Conservation (phyloP, 1,284 basidiomycete genomes). For the Cerioporus squamosus region DNA sequence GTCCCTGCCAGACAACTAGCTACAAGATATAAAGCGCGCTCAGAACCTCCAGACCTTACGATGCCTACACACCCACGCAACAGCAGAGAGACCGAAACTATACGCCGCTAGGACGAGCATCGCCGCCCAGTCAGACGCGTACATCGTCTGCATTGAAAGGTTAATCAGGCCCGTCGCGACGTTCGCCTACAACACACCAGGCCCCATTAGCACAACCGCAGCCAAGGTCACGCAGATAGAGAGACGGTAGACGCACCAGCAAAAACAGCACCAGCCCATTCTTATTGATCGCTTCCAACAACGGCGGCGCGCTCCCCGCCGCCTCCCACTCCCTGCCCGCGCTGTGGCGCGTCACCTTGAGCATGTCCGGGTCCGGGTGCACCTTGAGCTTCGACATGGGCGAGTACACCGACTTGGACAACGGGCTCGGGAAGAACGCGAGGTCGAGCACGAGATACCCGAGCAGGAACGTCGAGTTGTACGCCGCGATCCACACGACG, state of each 20-base stretch:
- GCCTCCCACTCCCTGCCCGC: conserved; percentile 11
- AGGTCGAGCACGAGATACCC: conserved; percentile 83
- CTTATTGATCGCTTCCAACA: conserved; percentile 83
- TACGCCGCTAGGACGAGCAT: conserved; percentile 74
- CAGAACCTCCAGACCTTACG: conserved; percentile 38
- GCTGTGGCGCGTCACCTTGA: conserved; percentile 16
- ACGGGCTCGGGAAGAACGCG: conserved; percentile 58
- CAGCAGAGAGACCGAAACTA: conserved; percentile 55
- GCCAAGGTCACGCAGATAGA: neutral
- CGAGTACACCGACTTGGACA: conserved; percentile 38
- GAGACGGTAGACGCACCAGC: conserved; percentile 54
- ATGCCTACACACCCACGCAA: conserved; percentile 60
- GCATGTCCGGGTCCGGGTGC: conserved; percentile 26
- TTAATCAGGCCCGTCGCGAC: conserved; percentile 88
- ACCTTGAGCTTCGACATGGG: conserved; percentile 46
- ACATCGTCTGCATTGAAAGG: conserved; percentile 84
- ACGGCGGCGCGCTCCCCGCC: conserved; percentile 47
- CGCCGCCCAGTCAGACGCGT: conserved; percentile 59
- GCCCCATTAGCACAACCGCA: neutral
- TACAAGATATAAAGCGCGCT: no score
- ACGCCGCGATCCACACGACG: conserved; percentile 88
- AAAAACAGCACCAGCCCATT: conserved; percentile 87
- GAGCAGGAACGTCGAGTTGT: conserved; percentile 87
- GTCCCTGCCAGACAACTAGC: no score
- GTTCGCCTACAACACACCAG: conserved; percentile 71